A percentile compares a stretch with the other conserved stretches of the same genome.
These are phyloP conservation scores for Stevia rebaudiana DNA, from an alignment of 140 eudicot genomes.

Conservation along the genomic window DNA sequence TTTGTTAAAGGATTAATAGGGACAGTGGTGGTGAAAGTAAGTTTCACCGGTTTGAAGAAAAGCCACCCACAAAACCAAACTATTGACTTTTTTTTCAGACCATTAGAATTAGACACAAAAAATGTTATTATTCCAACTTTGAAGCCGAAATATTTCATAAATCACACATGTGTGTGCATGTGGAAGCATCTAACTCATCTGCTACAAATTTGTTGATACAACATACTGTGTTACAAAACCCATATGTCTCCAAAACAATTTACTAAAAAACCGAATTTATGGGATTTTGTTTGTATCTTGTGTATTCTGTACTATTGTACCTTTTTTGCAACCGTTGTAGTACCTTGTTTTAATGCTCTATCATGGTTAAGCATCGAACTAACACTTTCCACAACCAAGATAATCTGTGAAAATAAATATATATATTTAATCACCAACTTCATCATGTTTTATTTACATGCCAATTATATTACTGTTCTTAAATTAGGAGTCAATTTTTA, in stretches of 20 bases:
- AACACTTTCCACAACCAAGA: slow-evolving; percentile 86
- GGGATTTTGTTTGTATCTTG: neutral
- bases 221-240: slow-evolving; percentile 3
- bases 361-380: slow-evolving; percentile 83
- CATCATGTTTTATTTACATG: neutral
- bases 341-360: slow-evolving; percentile 52
- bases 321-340: slow-evolving; percentile 24
- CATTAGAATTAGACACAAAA: too few relatives aligned
- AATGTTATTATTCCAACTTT: too few relatives aligned
- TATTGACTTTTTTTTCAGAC: too few relatives aligned
- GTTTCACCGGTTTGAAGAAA: too few relatives aligned
- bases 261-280: neutral
- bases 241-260: neutral
- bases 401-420: too few relatives aligned
- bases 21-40: too few relatives aligned
- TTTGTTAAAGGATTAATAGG: too few relatives aligned
- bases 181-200: slow-evolving; percentile 9
- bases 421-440: too few relatives aligned
- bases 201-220: slow-evolving; percentile 16
- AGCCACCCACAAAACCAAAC: too few relatives aligned
- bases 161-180: too few relatives aligned
- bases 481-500: neutral
- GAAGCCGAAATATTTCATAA: too few relatives aligned
- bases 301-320: slow-evolving; percentile 13
- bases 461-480: neutral